Base-by-base conservation (phyloP, 2,329 filamentous ascomycete species). In the Falciphora oryzae region DNA sequence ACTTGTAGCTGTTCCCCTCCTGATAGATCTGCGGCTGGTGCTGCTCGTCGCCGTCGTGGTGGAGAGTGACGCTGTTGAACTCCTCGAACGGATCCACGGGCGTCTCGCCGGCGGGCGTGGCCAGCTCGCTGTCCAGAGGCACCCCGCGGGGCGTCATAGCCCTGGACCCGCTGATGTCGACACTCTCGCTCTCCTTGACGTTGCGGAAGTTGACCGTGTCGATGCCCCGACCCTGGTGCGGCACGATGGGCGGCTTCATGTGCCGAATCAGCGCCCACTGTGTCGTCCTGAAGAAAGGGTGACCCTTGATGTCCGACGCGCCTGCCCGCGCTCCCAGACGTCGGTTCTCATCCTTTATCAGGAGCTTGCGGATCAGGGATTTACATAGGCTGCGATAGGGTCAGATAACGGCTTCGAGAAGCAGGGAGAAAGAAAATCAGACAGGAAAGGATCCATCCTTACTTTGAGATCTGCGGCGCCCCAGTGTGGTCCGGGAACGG, bases 161-260 rank as follows among this genome's bases (percentile, higher is more conserved):
- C 68, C 78, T 82, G 2, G 85, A 81, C 25, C 86, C 84, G 66
- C 85, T 86, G 61, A 96, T 89, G 75, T 99, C 95, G 62, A 98
- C 92, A 73, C 93, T 97, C 72, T 94, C 91, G 72, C 92, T 96
- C 78, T 99, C 95, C 79, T 98, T 99, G 65, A 99, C 93, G 71
- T 96, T 97, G 69, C 95, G 87, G 83, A 99, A 99, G 77, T 99
- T 99, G 73, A 97, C 83, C 0, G 95, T 97, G 75, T 99, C 95
- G 70, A 95, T 89, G 60, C 91, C 95, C 65, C 91, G 89, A 64
- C 93, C 93, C 75, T 94, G 90, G 72, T 96, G 89, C 13, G 95
- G 95, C 58, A 98, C 89, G 78, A 99, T 99, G 1, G 95, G 95
- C 38, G 95, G 95, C 77, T 97, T 98, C 90, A 93, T 95, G 76